Evolutionary conservation across 2,329 filamentous ascomycete genomes (phyloP).

Genomic region (Colletotrichum sojae): DNA sequence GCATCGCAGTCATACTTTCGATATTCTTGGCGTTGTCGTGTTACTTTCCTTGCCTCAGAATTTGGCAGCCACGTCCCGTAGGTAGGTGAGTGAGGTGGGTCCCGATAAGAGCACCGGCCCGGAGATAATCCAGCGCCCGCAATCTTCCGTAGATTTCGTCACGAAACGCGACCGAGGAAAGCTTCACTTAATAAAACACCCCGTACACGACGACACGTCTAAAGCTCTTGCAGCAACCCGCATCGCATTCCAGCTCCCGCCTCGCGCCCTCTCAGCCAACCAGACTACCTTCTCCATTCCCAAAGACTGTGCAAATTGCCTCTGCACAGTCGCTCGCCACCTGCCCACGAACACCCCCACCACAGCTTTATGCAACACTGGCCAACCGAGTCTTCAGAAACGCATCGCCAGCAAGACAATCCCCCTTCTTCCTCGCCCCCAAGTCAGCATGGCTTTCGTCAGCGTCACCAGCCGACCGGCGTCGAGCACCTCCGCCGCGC

Average conservation of each 20-base stretch:
- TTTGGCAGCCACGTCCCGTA: too few relatives aligned
- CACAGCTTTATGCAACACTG: conserved; percentile 77
- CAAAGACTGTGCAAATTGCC: conserved; percentile 65
- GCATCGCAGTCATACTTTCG: too few relatives aligned
- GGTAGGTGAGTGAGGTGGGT: too few relatives aligned
- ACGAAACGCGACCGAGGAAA: conserved; percentile 33
- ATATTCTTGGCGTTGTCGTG: too few relatives aligned
- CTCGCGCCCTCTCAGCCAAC: conserved; percentile 4
- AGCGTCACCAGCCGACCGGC: conserved; percentile 59
- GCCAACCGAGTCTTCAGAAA: conserved; percentile 63
- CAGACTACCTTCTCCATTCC: conserved; percentile 1
- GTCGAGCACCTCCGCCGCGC: conserved; percentile 50
- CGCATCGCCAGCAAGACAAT: conserved; percentile 55
- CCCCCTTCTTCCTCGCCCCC: conserved; percentile 49
- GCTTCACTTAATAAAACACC: conserved; percentile 25
- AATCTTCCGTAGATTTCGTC: conserved; percentile 38
- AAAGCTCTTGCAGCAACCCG: conserved; percentile 19
- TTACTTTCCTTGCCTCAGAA: too few relatives aligned
- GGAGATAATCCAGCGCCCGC: conserved; percentile 37
- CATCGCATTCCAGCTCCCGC: conserved; percentile 19
- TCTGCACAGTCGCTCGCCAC: conserved; percentile 64
- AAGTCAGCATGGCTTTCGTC: conserved; percentile 70
- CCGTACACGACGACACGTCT: conserved; percentile 27
- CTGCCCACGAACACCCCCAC: conserved; percentile 50
- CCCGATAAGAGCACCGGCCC: conserved; percentile 36